Percentiles rank a stretch among this genome's conserved stretches.
These are phyloP conservation scores for Barnettozyma californica DNA, from an alignment of 805 yeast genomes.

Conservation along the genomic window DNA sequence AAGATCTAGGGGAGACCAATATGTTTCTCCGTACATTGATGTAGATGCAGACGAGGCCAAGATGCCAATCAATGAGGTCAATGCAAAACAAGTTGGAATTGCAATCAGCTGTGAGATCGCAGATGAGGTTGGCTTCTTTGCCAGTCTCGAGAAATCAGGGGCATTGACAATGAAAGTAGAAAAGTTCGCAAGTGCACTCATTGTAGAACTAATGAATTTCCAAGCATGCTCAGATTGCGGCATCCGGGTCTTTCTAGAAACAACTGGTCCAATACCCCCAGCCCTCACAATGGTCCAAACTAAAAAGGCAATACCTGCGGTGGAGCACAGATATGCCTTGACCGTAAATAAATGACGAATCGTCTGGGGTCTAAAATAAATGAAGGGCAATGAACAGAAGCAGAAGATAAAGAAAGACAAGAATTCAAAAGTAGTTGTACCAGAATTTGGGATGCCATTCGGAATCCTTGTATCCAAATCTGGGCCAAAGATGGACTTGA, in stretches of 20 bases:
- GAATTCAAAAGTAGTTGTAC: slow-evolving; percentile 67
- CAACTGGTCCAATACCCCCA: slow-evolving; percentile 70
- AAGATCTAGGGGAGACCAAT: slow-evolving; percentile 33
- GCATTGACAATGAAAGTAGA: slow-evolving; percentile 83
- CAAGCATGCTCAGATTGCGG: slow-evolving; percentile 64
- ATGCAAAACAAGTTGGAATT: slow-evolving; percentile 71
- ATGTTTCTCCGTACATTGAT: slow-evolving; percentile 21
- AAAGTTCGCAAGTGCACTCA: slow-evolving; percentile 83
- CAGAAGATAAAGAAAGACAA: slow-evolving; percentile 78
- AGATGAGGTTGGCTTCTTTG: slow-evolving; percentile 49
- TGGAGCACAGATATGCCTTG: slow-evolving; percentile 72
- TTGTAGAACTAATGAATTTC: slow-evolving; percentile 72
- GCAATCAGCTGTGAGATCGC: slow-evolving; percentile 55
- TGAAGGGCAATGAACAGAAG: slow-evolving; percentile 70
- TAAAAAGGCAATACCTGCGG: slow-evolving; percentile 77
- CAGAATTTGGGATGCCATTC: slow-evolving; percentile 51
- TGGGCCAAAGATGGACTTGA: slow-evolving; percentile 67
- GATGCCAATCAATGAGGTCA: slow-evolving; percentile 82
- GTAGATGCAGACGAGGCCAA: slow-evolving; percentile 76
- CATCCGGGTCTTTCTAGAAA: slow-evolving; percentile 46
- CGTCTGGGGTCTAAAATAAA: slow-evolving; percentile 79
- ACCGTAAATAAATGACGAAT: slow-evolving; percentile 80
- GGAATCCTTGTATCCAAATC: slow-evolving; percentile 57
- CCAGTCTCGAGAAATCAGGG: slow-evolving; percentile 85
- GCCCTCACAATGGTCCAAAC: slow-evolving; percentile 82